phyloP scores from a whole-genome alignment of 495 filamentous ascomycete species.

The Amniculicola lignicola region DNA sequence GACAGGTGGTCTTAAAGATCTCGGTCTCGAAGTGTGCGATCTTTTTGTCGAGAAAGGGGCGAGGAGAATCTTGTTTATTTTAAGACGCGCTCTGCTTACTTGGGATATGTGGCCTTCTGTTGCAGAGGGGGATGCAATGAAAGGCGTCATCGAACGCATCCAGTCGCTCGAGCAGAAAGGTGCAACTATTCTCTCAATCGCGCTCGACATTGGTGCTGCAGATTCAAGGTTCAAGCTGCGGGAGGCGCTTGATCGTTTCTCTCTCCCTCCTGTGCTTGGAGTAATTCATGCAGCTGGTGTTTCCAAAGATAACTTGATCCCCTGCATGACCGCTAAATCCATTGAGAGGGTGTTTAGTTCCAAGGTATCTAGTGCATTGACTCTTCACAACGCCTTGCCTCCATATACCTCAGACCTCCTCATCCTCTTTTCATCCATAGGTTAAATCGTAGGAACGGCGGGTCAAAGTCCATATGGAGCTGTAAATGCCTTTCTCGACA shows the following conservation, averaged over 20 bases:
- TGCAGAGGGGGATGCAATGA: background rate
- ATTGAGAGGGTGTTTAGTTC: conserved; percentile 42
- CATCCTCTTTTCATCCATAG: conserved; percentile 43
- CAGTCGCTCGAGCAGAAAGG: conserved; percentile 36
- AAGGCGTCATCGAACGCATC: conserved; percentile 26
- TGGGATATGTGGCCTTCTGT: conserved; percentile 32
- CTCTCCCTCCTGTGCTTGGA: conserved; percentile 43
- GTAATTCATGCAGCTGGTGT: conserved; percentile 52
- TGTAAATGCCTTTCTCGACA: conserved; percentile 45
- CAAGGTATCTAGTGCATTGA: conserved; percentile 46
- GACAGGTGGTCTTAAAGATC: conserved; percentile 47
- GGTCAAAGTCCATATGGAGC: conserved; percentile 43
- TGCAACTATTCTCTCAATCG: conserved; percentile 34
- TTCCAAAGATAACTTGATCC: conserved; percentile 43
- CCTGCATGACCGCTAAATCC: conserved; percentile 40
- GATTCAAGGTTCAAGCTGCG: conserved; percentile 24
- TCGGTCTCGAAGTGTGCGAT: conserved; percentile 43
- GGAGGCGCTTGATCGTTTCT: conserved; percentile 30
- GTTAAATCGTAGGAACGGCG: conserved; percentile 41
- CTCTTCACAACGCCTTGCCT: conserved; percentile 43
- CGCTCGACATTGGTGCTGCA: conserved; percentile 35
- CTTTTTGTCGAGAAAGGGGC: conserved; percentile 46
- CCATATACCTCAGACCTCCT: conserved; percentile 41
- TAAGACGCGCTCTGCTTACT: conserved; percentile 41
- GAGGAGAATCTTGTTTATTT: conserved; percentile 44